Conservation (phyloP, 2,329 filamentous ascomycete genomes). For the Botryosphaeria agaves region DNA sequence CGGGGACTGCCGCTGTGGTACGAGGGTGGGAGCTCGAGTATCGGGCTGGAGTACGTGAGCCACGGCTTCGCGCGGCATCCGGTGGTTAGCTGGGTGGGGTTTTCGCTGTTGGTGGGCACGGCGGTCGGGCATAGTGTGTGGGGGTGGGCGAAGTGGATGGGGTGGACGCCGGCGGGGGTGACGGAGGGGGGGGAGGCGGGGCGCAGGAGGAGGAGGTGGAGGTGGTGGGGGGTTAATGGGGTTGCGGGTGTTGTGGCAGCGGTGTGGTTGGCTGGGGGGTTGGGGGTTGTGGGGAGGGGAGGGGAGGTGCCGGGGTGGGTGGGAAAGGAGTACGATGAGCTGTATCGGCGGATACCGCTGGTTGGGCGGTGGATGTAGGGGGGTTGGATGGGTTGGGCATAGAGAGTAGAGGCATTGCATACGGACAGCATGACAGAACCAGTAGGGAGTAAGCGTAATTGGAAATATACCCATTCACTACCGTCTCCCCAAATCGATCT, state of each 20-base stretch:
- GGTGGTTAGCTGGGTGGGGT: slow-evolving; percentile 47
- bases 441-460: too few species aligned
- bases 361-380: slow-evolving; percentile 32
- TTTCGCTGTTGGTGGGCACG: slow-evolving; percentile 46
- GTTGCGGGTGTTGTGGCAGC: slow-evolving; percentile 38
- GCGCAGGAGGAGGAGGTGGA: slow-evolving; percentile 39
- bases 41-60: slow-evolving; percentile 66
- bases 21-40: slow-evolving; percentile 73
- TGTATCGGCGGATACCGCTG: slow-evolving; percentile 46
- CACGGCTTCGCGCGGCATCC: slow-evolving; percentile 69
- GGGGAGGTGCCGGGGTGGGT: slow-evolving; percentile 63
- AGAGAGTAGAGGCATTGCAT: neutral
- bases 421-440: too few species aligned
- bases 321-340: slow-evolving; percentile 58
- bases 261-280: slow-evolving; percentile 66
- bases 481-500: slow-evolving; percentile 28
- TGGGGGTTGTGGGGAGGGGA: slow-evolving; percentile 60
- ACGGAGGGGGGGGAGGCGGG: slow-evolving; percentile 30
- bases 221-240: slow-evolving; percentile 56
- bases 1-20: slow-evolving; percentile 56
- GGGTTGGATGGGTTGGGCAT: neutral
- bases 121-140: slow-evolving; percentile 67
- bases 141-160: slow-evolving; percentile 72
- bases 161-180: slow-evolving; percentile 40
- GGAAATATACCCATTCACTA: too few species aligned